Evolutionary conservation across 1,284 basidiomycete genomes (phyloP).

Genomic region (Polyporus tsugae): DNA sequence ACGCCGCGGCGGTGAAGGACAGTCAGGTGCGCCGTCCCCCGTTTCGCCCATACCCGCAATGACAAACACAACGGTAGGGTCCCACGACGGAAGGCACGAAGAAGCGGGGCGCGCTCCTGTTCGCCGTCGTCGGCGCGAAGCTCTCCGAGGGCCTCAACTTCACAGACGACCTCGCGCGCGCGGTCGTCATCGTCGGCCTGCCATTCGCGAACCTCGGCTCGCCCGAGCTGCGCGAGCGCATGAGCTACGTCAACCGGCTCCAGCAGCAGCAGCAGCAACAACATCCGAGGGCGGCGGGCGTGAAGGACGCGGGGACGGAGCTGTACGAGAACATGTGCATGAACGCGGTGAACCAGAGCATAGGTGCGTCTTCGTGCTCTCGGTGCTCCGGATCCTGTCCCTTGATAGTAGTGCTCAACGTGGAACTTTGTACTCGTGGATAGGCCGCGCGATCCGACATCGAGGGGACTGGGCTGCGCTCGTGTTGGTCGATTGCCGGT

Average conservation of each 20-base stretch:
- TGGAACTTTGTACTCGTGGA: background rate
- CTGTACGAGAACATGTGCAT: conserved; percentile 95
- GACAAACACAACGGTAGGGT: conserved; percentile 2
- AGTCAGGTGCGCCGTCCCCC: conserved; percentile 28
- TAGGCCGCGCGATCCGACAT: conserved; percentile 91
- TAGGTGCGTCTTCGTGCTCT: conserved; percentile 64
- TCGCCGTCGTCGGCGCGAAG: conserved; percentile 97
- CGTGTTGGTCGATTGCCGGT: conserved; percentile 87
- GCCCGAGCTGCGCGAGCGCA: conserved; percentile 89
- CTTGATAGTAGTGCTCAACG: no score
- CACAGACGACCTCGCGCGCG: conserved; percentile 87
- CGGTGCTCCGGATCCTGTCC: no score
- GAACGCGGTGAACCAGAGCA: conserved; percentile 97
- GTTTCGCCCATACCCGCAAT: background rate
- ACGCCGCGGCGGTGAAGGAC: conserved; percentile 65
- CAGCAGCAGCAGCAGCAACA: conserved; percentile 50
- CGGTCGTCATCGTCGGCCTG: conserved; percentile 90
- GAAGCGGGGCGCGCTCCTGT: conserved; percentile 76
- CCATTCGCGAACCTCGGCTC: conserved; percentile 95
- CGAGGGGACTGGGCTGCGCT: conserved; percentile 87
- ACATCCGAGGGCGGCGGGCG: conserved; percentile 44
- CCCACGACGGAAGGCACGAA: conserved; percentile 21
- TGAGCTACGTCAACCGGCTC: conserved; percentile 82
- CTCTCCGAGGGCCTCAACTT: conserved; percentile 98
- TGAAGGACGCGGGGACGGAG: conserved; percentile 81